Evolutionary conservation across 345 rosid species (phyloP).

Genomic region (Salix koriyanagi): DNA sequence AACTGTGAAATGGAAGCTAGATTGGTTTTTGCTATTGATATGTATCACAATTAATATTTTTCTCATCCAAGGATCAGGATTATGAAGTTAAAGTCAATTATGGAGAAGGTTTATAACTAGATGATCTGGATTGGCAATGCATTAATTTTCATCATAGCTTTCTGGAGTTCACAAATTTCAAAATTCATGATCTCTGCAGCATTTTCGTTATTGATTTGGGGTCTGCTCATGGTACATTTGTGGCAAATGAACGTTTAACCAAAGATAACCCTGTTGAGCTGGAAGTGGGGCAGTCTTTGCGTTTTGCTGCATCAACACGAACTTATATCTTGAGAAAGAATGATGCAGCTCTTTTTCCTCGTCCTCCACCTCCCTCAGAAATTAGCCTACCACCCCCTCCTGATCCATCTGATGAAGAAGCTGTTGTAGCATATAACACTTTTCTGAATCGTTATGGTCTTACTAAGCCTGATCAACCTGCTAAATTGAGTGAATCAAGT

Average conservation of each 20-base stretch:
- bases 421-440: conserved; percentile 77
- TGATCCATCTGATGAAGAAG: conserved; percentile 81
- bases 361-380: conserved; percentile 53
- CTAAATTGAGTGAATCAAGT: conserved; percentile 24
- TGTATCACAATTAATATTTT: not conserved
- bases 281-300: conserved; percentile 74
- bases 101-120: not conserved
- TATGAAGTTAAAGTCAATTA: not conserved
- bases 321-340: conserved; percentile 75
- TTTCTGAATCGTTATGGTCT: conserved; percentile 74
- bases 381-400: conserved; percentile 71
- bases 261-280: conserved; percentile 69
- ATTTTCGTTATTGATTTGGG: conserved; percentile 74
- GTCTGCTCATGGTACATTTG: conserved; percentile 82
- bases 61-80: not conserved
- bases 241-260: conserved; percentile 78
- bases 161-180: not conserved
- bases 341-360: conserved; percentile 70
- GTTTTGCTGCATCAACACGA: conserved; percentile 93
- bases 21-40: not conserved
- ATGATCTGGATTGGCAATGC: not conserved
- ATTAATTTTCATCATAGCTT: not conserved
- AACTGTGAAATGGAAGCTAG: not conserved
- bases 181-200: conserved; percentile 34
- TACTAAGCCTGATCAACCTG: conserved; percentile 29